A percentile compares a stretch with the other conserved stretches of the same genome.
These are phyloP conservation scores for Diacronema lutheri DNA, from an alignment of 78 protist species.

Conservation along the genomic window DNA sequence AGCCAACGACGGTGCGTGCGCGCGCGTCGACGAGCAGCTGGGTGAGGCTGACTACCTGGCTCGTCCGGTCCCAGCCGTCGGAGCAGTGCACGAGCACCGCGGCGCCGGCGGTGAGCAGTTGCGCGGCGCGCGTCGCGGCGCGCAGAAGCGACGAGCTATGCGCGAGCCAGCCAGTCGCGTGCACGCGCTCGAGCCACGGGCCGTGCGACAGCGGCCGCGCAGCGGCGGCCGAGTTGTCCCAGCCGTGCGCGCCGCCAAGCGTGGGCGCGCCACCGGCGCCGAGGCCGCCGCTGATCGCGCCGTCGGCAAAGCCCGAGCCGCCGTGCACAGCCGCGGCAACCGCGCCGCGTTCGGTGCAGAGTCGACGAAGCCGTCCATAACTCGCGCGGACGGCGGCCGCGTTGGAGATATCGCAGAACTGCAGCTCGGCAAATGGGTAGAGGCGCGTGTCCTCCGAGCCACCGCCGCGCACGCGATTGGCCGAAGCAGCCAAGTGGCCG, in stretches of 20 bases:
- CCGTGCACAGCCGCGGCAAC: too few species aligned
- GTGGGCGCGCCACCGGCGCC: constrained; percentile 44
- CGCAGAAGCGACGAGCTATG: background rate
- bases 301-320: too few species aligned
- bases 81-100: constrained; percentile 85
- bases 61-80: constrained; percentile 96
- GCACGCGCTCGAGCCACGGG: background rate
- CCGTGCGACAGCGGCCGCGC: too few species aligned
- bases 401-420: too few species aligned
- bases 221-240: too few species aligned
- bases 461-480: too few species aligned
- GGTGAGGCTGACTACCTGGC: constrained; percentile 73
- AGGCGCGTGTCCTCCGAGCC: too few species aligned
- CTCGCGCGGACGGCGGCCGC: too few species aligned
- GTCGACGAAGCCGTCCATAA: too few species aligned
- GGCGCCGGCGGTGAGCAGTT: background rate
- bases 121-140: background rate
- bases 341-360: too few species aligned
- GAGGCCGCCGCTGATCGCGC: background rate
- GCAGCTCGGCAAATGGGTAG: too few species aligned
- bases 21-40: constrained; percentile 73
- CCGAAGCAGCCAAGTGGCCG: too few species aligned
- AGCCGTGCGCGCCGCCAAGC: background rate
- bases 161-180: constrained; percentile 14
- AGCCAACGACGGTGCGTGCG: constrained; percentile 84